phyloP scores from a whole-genome alignment of 805 yeast species.

The Aciculoconidium aculeatum region DNA sequence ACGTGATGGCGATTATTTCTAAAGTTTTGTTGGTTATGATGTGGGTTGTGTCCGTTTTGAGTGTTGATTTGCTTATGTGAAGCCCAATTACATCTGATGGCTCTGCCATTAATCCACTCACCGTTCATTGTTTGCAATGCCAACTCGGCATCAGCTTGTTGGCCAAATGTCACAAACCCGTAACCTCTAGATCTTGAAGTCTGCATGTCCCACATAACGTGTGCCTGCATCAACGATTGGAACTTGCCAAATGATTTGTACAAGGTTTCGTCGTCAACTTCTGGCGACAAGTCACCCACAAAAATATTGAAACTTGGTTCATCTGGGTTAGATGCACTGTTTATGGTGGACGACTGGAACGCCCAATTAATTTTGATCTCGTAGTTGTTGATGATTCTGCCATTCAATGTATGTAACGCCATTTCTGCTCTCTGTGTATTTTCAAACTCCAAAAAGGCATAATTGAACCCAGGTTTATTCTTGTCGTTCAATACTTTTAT shows the following conservation, averaged over 20 bases:
- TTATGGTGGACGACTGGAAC: slow-evolving; percentile 68
- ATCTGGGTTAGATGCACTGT: slow-evolving; percentile 31
- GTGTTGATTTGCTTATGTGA: slow-evolving; percentile 49
- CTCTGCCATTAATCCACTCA: slow-evolving; percentile 61
- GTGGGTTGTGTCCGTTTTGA: slow-evolving; percentile 4
- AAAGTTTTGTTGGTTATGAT: slow-evolving; percentile 3
- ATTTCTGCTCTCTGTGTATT: slow-evolving; percentile 51
- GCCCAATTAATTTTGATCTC: slow-evolving; percentile 76
- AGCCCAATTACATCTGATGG: slow-evolving; percentile 86
- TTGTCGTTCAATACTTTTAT: slow-evolving; percentile 74
- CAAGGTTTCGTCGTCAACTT: slow-evolving; percentile 73
- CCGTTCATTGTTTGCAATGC: slow-evolving; percentile 77
- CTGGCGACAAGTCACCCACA: slow-evolving; percentile 81
- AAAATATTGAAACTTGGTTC: slow-evolving; percentile 64
- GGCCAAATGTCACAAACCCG: slow-evolving; percentile 77
- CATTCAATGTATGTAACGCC: slow-evolving; percentile 59
- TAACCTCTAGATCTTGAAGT: slow-evolving; percentile 88
- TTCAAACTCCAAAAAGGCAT: slow-evolving; percentile 77
- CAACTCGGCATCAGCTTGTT: slow-evolving; percentile 62
- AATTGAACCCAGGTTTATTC: slow-evolving; percentile 66
- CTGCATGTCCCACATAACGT: slow-evolving; percentile 97
- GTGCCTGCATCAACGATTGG: slow-evolving; percentile 68
- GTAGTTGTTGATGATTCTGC: slow-evolving; percentile 46
- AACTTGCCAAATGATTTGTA: slow-evolving; percentile 51
- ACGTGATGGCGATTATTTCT: slow-evolving; percentile 3